These are phyloP conservation scores for Ogataea methylovora DNA, from an alignment of 805 yeast genomes.

Conservation along the genomic window DNA sequence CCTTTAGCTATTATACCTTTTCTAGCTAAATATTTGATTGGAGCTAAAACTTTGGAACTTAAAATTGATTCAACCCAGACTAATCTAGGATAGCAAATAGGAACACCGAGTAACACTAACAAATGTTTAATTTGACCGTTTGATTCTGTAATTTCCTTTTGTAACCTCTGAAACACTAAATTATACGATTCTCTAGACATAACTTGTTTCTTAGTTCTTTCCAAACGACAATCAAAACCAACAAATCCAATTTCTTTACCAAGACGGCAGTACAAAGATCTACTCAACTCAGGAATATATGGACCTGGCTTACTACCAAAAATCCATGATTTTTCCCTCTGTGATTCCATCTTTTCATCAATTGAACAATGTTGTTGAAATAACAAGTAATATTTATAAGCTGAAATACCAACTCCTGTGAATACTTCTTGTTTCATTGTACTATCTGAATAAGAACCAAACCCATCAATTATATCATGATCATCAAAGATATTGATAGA, in stretches of 20 bases:
- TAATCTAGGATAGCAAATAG: slow-evolving; percentile 88
- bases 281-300: slow-evolving; percentile 56
- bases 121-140: slow-evolving; percentile 64
- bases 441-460: slow-evolving; percentile 73
- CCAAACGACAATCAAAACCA: slow-evolving; percentile 92
- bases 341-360: slow-evolving; percentile 30
- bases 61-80: slow-evolving; percentile 83
- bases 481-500: slow-evolving; percentile 84
- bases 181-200: slow-evolving; percentile 50
- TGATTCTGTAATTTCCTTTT: slow-evolving; percentile 41
- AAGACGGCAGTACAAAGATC: slow-evolving; percentile 63
- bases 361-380: slow-evolving; percentile 79
- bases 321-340: slow-evolving; percentile 53
- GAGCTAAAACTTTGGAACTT: slow-evolving; percentile 52
- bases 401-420: slow-evolving; percentile 63
- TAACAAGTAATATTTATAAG: slow-evolving; percentile 80
- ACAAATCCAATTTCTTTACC: slow-evolving; percentile 67
- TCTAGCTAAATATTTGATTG: slow-evolving; percentile 53
- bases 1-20: slow-evolving; percentile 62
- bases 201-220: slow-evolving; percentile 59
- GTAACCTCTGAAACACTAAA: slow-evolving; percentile 50
- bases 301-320: slow-evolving; percentile 53
- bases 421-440: slow-evolving; percentile 73
- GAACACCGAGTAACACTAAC: slow-evolving; percentile 83
- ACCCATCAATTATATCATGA: slow-evolving; percentile 96